Percentiles rank a stretch among this genome's conserved stretches.
Conservation (phyloP, 352 stramenopile genomes). For the Phytophthora parvispora region DNA sequence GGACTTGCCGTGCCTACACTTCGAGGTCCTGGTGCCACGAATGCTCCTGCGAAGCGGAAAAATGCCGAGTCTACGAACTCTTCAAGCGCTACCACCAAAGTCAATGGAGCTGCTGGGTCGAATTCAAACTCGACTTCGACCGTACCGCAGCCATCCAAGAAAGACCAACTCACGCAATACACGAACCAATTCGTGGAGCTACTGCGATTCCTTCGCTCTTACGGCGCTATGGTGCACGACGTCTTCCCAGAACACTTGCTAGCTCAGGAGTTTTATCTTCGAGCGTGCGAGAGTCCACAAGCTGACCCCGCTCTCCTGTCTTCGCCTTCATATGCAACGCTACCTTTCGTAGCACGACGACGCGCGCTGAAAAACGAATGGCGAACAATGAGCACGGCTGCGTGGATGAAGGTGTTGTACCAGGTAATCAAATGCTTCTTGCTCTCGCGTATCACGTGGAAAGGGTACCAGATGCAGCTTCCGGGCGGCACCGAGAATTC, state of each 20-base stretch:
- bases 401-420: conserved; percentile 92
- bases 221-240: conserved; percentile 93
- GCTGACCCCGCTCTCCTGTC: conserved; percentile 61
- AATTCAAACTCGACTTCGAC: not conserved
- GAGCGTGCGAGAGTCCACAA: conserved; percentile 74
- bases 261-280: conserved; percentile 83
- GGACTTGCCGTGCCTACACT: conserved; percentile 24
- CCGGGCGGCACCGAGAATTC: conserved; percentile 1
- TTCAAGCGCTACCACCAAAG: not conserved
- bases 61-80: conserved; percentile 7
- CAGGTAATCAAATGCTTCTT: conserved; percentile 96
- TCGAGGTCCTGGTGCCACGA: conserved; percentile 20
- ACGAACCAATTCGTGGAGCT: conserved; percentile 87
- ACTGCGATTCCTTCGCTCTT: conserved; percentile 93
- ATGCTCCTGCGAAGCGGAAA: conserved; percentile 20
- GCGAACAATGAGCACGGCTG: conserved; percentile 46
- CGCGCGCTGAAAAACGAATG: conserved; percentile 71
- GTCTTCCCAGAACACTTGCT: conserved; percentile 88
- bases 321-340: conserved; percentile 32
- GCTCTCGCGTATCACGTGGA: conserved; percentile 90
- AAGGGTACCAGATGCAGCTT: conserved; percentile 68
- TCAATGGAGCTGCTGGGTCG: not conserved
- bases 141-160: conserved; percentile 45
- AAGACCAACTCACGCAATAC: conserved; percentile 67
- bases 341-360: conserved; percentile 69